Conservation (phyloP, 1,284 basidiomycete species). For the Ceratobasidium sp. region DNA sequence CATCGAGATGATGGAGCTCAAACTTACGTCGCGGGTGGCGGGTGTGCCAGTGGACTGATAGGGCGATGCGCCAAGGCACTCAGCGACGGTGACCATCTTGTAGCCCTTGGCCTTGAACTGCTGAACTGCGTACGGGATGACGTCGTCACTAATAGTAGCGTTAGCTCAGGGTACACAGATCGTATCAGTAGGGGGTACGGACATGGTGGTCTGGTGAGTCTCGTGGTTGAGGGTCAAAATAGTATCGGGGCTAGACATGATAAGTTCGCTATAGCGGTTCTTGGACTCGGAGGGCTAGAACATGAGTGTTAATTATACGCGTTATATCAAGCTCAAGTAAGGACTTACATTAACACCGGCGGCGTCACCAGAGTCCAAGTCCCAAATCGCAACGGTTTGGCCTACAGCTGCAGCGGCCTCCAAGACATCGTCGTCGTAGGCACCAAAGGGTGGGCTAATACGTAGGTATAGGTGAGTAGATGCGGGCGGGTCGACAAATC, state of each 20-base stretch:
- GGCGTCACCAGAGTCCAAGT: constrained; percentile 43
- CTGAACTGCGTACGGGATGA: constrained; percentile 29
- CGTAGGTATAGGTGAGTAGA: neutral
- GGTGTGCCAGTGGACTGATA: neutral
- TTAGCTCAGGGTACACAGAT: no score
- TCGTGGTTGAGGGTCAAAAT: constrained; percentile 42
- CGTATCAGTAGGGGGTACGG: no score
- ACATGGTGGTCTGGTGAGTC: constrained; percentile 22
- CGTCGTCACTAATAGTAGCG: constrained; percentile 10
- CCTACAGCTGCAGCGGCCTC: constrained; percentile 12
- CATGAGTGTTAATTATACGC: no score
- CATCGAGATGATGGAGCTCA: neutral
- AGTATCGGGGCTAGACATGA: neutral
- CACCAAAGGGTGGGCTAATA: constrained; percentile 38
- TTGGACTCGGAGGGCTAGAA: neutral
- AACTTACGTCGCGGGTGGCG: constrained; percentile 26
- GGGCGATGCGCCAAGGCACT: constrained; percentile 28
- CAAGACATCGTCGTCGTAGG: constrained; percentile 28
- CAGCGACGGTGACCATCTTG: constrained; percentile 35
- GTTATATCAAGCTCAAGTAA: neutral
- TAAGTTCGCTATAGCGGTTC: neutral
- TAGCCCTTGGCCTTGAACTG: constrained; percentile 29
- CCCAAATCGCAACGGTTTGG: constrained; percentile 42
- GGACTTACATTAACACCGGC: neutral
- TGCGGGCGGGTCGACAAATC: neutral